Base-by-base conservation (phyloP, 345 rosid species). In the Raphanus raphanistrum region DNA sequence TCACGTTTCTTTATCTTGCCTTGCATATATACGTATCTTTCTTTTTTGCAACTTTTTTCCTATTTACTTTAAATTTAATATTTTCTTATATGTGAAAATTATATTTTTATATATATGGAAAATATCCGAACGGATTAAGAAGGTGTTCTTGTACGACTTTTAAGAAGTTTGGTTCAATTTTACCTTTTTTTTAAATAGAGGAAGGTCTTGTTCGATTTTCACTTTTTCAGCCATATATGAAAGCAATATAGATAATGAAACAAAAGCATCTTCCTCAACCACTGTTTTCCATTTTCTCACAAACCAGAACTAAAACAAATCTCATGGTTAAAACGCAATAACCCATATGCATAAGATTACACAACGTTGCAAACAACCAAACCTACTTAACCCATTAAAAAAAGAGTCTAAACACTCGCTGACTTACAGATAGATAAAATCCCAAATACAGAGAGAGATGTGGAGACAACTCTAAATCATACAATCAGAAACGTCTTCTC, bases 401-500 rank as follows among this genome's bases (percentile, higher is more conserved):
- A 21, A 62, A 32, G 43, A 32, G 72, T 62, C 65, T 2, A 26
- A 36, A 79, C 81, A 78, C 78, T 67, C 78, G 21, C 15, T 10
- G n/a, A 29, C 74, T 27, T 67, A 67, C 78, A 79, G 78, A 73
- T 45, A 72, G n/a, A n/a, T n/a, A 43, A 60, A 66, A 78, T 72
- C 81, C 72, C 32, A 66, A 26, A 72, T 26, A 60, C 50, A 26
- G 63, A 66, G 77, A 36, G 41, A 61, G 58, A 66, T 43, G 6
- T 55, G 13, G 38, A 65, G 8, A 77, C 62, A 65, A 65, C 73
- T 72, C 76, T 61, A 61, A 63, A 55, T 63, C 60, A 66, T 73
- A 73, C 73, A 68, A 73, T 86, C 81, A 89, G 79, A 83, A 91
- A 68, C 94, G 84, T 78, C 97, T 88, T 84, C 90, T 76, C 21